Conservation (phyloP, 2,329 filamentous ascomycete species). For the Phyllosticta citriasiana region DNA sequence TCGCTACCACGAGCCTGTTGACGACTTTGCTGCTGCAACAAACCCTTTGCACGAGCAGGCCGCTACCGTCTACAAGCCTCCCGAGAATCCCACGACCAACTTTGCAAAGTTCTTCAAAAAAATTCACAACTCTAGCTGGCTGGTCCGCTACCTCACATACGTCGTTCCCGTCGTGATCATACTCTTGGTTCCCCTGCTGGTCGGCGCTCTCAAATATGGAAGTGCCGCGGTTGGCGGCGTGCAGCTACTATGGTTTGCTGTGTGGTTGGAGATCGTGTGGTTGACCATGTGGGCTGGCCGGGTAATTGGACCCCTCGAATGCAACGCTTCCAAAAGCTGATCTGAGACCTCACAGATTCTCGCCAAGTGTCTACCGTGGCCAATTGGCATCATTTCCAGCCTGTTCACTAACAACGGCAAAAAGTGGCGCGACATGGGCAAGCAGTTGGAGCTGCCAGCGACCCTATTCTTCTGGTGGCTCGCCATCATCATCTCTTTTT, state of each 20-base stretch:
- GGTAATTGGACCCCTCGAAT: conserved; percentile 19
- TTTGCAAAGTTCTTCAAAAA: conserved; percentile 56
- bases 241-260: conserved; percentile 76
- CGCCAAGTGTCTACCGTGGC: conserved; percentile 53
- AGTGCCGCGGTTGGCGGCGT: conserved; percentile 63
- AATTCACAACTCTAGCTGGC: conserved; percentile 53
- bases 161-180: conserved; percentile 55
- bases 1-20: conserved; percentile 46
- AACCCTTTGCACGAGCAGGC: conserved; percentile 60
- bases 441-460: conserved; percentile 72
- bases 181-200: conserved; percentile 56
- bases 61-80: conserved; percentile 50
- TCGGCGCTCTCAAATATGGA: conserved; percentile 52
- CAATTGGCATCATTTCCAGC: conserved; percentile 55
- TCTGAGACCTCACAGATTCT: conserved; percentile 37
- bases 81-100: conserved; percentile 50
- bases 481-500: conserved; percentile 73
- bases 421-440: conserved; percentile 87
- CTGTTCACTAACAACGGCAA: conserved; percentile 78
- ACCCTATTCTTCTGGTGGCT: conserved; percentile 91
- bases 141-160: conserved; percentile 63
- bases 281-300: conserved; percentile 73
- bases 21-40: conserved; percentile 58
- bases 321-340: neutral
- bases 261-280: conserved; percentile 94